These are phyloP conservation scores for Ophiostoma piceae DNA, from an alignment of 2,329 filamentous ascomycete genomes.

Conservation along the genomic window DNA sequence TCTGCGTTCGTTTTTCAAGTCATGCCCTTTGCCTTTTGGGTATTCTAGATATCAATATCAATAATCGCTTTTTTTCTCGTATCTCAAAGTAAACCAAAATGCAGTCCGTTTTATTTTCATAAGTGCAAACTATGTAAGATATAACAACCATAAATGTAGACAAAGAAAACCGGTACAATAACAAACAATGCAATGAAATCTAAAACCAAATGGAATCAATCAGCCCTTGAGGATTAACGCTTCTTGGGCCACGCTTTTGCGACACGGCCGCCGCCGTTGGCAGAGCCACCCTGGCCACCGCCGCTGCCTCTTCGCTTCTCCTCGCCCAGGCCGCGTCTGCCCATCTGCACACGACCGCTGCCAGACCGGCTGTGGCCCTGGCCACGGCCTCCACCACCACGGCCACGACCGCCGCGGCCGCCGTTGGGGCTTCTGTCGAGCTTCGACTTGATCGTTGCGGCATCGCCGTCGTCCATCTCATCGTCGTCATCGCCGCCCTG, in stretches of 20 bases:
- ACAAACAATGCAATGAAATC: background rate
- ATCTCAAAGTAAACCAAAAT: background rate
- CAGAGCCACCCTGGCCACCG: constrained; percentile 12
- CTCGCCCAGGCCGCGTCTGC: constrained; percentile 34
- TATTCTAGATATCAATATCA: constrained; percentile 8
- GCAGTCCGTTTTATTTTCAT: constrained; percentile 4
- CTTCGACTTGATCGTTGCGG: constrained; percentile 36
- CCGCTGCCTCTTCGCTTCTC: constrained; percentile 31
- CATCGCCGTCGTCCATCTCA: constrained; percentile 50
- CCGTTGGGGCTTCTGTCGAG: constrained; percentile 34
- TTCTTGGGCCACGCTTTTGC: constrained; percentile 30
- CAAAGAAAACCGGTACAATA: background rate
- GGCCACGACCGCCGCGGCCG: constrained; percentile 34
- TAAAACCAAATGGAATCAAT: constrained; percentile 6
- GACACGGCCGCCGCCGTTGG: constrained; percentile 29
- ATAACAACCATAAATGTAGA: constrained; percentile 7
- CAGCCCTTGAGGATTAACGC: constrained; percentile 16
- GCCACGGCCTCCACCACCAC: constrained; percentile 37
- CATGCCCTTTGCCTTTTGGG: background rate
- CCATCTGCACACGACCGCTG: constrained; percentile 32
- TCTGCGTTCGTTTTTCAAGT: background rate
- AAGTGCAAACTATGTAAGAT: constrained; percentile 14
- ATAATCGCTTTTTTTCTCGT: background rate
- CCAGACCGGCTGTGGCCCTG: constrained; percentile 36
- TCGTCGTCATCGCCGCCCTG: constrained; percentile 43